phyloP scores from a whole-genome alignment of 2,329 filamentous ascomycete species.

The Pseudogymnoascus sp. region DNA sequence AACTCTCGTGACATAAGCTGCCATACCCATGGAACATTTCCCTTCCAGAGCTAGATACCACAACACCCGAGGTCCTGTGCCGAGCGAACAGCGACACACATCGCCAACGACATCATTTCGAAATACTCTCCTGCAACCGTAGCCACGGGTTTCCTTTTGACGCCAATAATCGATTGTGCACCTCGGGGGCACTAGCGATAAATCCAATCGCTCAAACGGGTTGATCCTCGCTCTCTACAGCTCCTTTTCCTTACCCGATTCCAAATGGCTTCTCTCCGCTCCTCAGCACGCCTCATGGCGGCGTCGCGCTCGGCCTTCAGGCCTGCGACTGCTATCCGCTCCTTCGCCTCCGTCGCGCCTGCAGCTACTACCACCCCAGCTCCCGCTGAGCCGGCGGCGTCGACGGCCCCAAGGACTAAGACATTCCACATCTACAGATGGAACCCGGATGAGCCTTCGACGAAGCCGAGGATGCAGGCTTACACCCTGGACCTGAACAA shows the following conservation, averaged over 20 bases:
- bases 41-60: constrained; percentile 8
- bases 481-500: constrained; percentile 97
- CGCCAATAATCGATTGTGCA: constrained; percentile 4
- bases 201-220: not conserved
- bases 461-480: constrained; percentile 92
- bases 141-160: not conserved
- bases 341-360: constrained; percentile 46
- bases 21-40: constrained; percentile 2
- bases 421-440: constrained; percentile 98
- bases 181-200: constrained; percentile 7
- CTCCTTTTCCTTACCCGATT: constrained; percentile 8
- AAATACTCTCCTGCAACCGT: constrained; percentile 6
- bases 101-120: constrained; percentile 9
- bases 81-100: constrained; percentile 6
- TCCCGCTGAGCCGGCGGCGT: constrained; percentile 38
- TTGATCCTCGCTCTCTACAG: constrained; percentile 1
- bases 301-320: constrained; percentile 33
- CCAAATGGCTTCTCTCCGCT: constrained; percentile 56
- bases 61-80: constrained; percentile 11
- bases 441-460: constrained; percentile 86
- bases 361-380: constrained; percentile 1
- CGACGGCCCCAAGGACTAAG: constrained; percentile 67
- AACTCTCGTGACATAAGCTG: constrained; percentile 4
- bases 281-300: constrained; percentile 45
- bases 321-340: constrained; percentile 38